Evolutionary conservation across 805 yeast species (phyloP).

Genomic region (Wickerhamiella spandovensis): DNA sequence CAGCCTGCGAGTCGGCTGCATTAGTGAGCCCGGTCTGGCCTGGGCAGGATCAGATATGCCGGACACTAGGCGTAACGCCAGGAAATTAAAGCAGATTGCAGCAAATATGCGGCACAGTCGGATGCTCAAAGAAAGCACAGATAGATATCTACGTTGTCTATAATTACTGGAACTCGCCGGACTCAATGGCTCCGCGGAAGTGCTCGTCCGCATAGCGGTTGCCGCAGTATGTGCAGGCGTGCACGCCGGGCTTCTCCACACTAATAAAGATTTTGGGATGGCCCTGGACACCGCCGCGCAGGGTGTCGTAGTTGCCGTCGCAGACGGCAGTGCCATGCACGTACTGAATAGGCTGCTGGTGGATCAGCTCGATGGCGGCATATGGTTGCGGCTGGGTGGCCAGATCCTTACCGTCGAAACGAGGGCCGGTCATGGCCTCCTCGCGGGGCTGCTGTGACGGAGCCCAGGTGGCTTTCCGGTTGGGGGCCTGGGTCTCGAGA

Average conservation of each 20-base stretch:
- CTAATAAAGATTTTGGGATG: conserved; percentile 77
- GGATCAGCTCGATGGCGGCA: conserved; percentile 75
- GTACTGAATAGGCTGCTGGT: conserved; percentile 55
- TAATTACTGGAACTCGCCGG: conserved; percentile 8
- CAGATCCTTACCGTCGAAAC: conserved; percentile 62
- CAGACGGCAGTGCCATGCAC: conserved; percentile 62
- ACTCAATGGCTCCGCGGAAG: conserved; percentile 16
- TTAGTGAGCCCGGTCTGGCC: not conserved
- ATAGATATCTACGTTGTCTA: not conserved
- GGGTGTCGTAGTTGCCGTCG: conserved; percentile 48
- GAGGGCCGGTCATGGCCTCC: conserved; percentile 43
- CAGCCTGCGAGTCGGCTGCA: not conserved
- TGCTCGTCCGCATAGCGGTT: conserved; percentile 20
- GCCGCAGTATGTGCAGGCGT: conserved; percentile 64
- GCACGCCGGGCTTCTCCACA: conserved; percentile 60
- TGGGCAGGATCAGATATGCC: too few species aligned
- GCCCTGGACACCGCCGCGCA: conserved; percentile 45
- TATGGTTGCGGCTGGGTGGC: conserved; percentile 60
- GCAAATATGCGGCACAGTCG: too few species aligned
- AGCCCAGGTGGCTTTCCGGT: conserved; percentile 60
- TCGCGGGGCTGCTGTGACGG: conserved; percentile 47
- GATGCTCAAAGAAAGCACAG: too few species aligned
- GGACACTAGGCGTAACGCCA: too few species aligned
- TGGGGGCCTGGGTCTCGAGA: conserved; percentile 53
- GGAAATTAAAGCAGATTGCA: too few species aligned